These are phyloP conservation scores for Amphirosellinia nigrospora DNA, from an alignment of 495 filamentous ascomycete genomes.

Conservation along the genomic window DNA sequence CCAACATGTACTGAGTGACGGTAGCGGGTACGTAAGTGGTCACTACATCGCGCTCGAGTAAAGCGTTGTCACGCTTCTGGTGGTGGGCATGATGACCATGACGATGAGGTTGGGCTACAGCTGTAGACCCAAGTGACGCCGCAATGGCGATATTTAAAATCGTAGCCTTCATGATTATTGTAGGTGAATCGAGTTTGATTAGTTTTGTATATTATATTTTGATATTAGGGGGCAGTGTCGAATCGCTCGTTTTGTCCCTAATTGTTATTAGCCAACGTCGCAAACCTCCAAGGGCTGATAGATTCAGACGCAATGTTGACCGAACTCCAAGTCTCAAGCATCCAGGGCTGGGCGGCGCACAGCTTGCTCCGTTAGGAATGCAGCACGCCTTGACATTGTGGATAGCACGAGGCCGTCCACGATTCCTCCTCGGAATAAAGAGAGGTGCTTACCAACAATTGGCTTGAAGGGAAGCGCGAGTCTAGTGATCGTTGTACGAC, in stretches of 20 bases:
- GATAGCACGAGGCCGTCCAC: not conserved
- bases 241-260: not conserved
- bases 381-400: not conserved
- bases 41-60: constrained; percentile 50
- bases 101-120: constrained; percentile 54
- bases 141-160: constrained; percentile 53
- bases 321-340: not conserved
- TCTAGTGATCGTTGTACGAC: constrained; percentile 14
- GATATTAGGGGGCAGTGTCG: not conserved
- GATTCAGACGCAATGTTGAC: not conserved
- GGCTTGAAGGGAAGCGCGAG: not conserved
- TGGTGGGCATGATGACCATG: constrained; percentile 50
- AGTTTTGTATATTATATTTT: not conserved
- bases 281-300: not conserved
- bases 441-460: constrained; percentile 2
- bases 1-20: constrained; percentile 64
- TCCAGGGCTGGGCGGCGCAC: not conserved
- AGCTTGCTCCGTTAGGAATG: not conserved
- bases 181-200: constrained; percentile 25
- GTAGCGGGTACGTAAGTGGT: constrained; percentile 55
- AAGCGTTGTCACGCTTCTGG: constrained; percentile 43
- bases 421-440: not conserved
- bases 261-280: not conserved
- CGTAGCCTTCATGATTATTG: constrained; percentile 54
- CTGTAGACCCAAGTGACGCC: constrained; percentile 50